These are phyloP conservation scores for Pharus latifolius DNA, from an alignment of 176 grass and related monocot genomes.

Conservation along the genomic window DNA sequence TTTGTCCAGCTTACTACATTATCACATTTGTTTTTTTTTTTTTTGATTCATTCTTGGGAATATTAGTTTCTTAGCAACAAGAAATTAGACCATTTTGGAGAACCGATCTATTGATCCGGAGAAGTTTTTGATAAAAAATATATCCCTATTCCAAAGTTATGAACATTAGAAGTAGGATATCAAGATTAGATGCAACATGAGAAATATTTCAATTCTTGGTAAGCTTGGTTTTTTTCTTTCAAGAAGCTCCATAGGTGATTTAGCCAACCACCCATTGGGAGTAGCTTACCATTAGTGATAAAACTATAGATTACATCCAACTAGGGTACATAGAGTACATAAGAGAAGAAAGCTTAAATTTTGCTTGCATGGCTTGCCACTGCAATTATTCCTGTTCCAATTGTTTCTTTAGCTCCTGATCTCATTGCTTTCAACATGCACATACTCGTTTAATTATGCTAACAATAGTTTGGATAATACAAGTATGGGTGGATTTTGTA, in stretches of 20 bases:
- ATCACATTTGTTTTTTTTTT: background rate
- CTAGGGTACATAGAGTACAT: too few relatives aligned
- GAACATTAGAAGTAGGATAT: background rate
- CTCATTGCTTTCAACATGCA: background rate
- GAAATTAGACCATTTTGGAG: background rate
- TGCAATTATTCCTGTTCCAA: background rate
- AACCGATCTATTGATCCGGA: background rate
- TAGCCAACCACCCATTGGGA: too few relatives aligned
- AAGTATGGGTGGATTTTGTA: background rate
- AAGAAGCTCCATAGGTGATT: too few relatives aligned
- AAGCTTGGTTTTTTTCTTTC: too few relatives aligned
- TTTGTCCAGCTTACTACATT: background rate
- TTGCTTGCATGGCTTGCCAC: background rate
- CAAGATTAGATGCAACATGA: background rate
- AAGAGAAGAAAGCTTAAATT: too few relatives aligned
- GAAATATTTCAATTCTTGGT: background rate
- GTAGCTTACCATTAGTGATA: too few relatives aligned
- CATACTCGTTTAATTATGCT: background rate
- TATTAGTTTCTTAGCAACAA: background rate
- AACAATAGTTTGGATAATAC: background rate
- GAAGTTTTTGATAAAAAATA: background rate
- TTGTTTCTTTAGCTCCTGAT: background rate
- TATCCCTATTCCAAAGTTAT: background rate
- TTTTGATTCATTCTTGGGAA: background rate
- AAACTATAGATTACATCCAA: too few relatives aligned